phyloP scores from a whole-genome alignment of 305 asterid species.

The Fraxinus floribunda region DNA sequence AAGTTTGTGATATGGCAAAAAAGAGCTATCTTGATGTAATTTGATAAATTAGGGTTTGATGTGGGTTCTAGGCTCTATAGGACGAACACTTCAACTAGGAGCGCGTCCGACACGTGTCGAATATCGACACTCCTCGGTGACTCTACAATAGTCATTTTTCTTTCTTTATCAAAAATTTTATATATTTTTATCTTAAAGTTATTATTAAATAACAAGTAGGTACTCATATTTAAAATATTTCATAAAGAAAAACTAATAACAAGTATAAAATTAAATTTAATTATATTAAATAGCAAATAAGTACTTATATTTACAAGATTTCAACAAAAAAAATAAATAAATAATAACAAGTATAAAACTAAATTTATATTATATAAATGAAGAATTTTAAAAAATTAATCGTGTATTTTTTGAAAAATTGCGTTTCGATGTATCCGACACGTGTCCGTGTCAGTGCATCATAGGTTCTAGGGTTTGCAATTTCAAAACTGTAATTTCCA shows the following conservation, averaged over 20 bases:
- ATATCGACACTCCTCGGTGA: not conserved
- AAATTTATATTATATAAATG: too few relatives aligned
- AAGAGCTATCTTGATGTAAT: not conserved
- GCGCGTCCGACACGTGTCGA: not conserved
- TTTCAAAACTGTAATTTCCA: not conserved
- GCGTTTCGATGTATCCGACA: not conserved
- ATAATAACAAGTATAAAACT: too few relatives aligned
- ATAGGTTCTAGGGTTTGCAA: not conserved
- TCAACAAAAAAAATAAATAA: too few relatives aligned
- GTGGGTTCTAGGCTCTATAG: not conserved
- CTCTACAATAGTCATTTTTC: not conserved
- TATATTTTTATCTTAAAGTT: not conserved
- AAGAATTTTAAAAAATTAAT: too few relatives aligned
- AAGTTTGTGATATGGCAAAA: not conserved
- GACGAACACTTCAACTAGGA: not conserved
- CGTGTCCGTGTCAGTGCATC: not conserved
- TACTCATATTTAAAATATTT: not conserved
- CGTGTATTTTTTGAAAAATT: not conserved
- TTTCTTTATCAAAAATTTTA: not conserved
- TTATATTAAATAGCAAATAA: too few relatives aligned
- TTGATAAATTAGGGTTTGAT: not conserved
- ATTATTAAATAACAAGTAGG: too few relatives aligned
- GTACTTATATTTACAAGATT: too few relatives aligned
- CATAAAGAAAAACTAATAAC: not conserved
- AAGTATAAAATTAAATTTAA: too few relatives aligned